These are phyloP conservation scores for Ogataea pignaliae DNA, from an alignment of 805 yeast genomes.

Conservation along the genomic window DNA sequence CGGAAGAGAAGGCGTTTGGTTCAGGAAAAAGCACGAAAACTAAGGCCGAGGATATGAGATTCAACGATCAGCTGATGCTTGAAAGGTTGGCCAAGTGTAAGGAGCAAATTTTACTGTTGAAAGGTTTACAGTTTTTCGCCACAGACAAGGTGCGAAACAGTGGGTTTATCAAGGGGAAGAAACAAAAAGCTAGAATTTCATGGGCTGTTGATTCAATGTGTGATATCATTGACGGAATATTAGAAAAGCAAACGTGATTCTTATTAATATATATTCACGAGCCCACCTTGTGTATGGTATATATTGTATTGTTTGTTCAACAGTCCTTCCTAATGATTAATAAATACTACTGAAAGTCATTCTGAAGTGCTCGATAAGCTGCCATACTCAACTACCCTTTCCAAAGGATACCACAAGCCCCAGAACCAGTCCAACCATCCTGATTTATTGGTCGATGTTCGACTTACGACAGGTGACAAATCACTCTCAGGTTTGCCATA, in stretches of 20 bases:
- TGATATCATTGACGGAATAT: constrained; percentile 46
- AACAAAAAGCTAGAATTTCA: constrained; percentile 50
- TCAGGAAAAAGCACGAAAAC: constrained; percentile 32
- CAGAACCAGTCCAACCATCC: constrained; percentile 20
- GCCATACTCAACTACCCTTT: constrained; percentile 1
- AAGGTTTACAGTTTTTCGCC: constrained; percentile 65
- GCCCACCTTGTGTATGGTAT: too few species aligned
- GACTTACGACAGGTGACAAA: too few species aligned
- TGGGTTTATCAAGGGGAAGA: constrained; percentile 47
- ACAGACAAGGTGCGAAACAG: constrained; percentile 42
- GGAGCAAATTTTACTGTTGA: constrained; percentile 52
- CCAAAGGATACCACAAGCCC: constrained; percentile 22
- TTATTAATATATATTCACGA: neutral
- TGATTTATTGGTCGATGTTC: constrained; percentile 9
- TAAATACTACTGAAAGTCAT: too few species aligned
- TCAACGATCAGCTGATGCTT: constrained; percentile 28
- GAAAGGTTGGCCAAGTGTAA: constrained; percentile 45
- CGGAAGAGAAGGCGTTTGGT: constrained; percentile 46
- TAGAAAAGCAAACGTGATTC: constrained; percentile 6
- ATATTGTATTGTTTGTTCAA: too few species aligned
- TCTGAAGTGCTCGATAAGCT: too few species aligned
- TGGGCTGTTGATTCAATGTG: constrained; percentile 63
- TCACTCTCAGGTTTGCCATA: too few species aligned
- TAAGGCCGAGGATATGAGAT: constrained; percentile 29
- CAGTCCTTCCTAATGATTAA: too few species aligned